Percentiles rank a stretch among this genome's conserved stretches.
These are phyloP conservation scores for Ceratocystis diversiconidia DNA, from an alignment of 2,329 filamentous ascomycete genomes.

Conservation along the genomic window DNA sequence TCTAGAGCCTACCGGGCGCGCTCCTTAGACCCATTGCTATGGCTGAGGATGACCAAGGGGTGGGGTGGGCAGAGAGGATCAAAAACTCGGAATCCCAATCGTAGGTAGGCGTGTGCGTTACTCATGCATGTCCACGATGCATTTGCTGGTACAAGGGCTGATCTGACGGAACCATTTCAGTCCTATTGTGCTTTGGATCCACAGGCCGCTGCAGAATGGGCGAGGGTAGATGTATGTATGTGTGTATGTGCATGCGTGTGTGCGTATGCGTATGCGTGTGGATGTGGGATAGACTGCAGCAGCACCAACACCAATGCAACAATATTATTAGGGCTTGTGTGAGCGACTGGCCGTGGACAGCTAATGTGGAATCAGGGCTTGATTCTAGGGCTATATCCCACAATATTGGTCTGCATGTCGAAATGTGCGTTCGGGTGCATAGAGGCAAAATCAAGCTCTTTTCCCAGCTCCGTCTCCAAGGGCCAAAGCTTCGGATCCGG, in stretches of 20 bases:
- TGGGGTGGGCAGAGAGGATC: too few relatives aligned
- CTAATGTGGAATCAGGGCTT: neutral
- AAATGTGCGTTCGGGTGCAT: slow-evolving; percentile 1
- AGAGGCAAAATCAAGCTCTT: neutral
- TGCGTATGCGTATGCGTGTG: too few relatives aligned
- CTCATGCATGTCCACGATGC: neutral
- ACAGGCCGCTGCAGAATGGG: neutral
- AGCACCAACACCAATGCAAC: neutral
- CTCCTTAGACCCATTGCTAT: neutral
- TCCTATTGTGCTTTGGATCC: neutral
- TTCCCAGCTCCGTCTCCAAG: neutral
- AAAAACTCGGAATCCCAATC: neutral
- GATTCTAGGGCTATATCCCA: slow-evolving; percentile 1
- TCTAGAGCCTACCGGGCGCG: neutral
- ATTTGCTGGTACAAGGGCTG: neutral
- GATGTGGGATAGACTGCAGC: too few relatives aligned
- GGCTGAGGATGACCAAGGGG: neutral
- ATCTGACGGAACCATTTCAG: neutral
- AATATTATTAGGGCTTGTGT: neutral
- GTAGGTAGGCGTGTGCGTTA: neutral
- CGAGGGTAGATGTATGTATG: neutral
- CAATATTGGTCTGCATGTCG: neutral
- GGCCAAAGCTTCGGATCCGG: neutral
- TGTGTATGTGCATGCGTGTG: too few relatives aligned
- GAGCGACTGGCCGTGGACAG: neutral